Base-by-base conservation (phyloP, 805 yeast genomes). In the Ogataea saltuana region DNA sequence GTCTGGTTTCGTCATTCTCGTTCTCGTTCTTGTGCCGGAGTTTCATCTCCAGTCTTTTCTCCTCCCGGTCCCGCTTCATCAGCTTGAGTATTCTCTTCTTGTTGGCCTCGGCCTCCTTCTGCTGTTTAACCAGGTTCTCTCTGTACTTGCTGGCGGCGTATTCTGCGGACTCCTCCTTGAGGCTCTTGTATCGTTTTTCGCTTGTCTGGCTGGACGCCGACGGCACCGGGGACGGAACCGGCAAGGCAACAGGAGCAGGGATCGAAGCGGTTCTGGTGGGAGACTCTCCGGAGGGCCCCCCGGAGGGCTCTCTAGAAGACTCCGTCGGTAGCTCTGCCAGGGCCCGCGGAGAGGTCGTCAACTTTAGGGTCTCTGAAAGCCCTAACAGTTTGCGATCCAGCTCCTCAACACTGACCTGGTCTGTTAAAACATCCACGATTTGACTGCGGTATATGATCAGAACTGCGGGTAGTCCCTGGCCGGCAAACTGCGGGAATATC, bases 51-150 rank as follows among this genome's bases (percentile, higher is more conserved):
- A 32, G 36, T 17, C 39, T 33, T 28, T 48, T 47, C 34, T 60
- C 63, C 28, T 41, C 45, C 44, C 74, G 65, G 56, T 82, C 88
- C 1, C 76, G 71, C 45, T 72, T 64, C 33, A 85, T 61, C 16
- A 82, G 61, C 36, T 68, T 67, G 39, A 79, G 58, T 10, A 85
- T 74, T 18, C 88, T 68, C 41, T 75, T 72, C 28, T 75, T 72
- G 47, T 85, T 90, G 34, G 72, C 74, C 16, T 53, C 57, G 4
- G 68, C 79, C 8, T 59, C 56, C 37, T 51, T 51, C 25, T 63
- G 66, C 36, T 70, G 65, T 40, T 60, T 63, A 3, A 60, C 47
- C 22, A 67, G 59, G 33, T 70, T 70, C 28, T 72, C 71, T 38
- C 66, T 63, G 40, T 71, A 71, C 27, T 49, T 63, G 46, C 50